Evolutionary conservation across 2,329 filamentous ascomycete species (phyloP).

Genomic region (Sclerotinia nivalis): DNA sequence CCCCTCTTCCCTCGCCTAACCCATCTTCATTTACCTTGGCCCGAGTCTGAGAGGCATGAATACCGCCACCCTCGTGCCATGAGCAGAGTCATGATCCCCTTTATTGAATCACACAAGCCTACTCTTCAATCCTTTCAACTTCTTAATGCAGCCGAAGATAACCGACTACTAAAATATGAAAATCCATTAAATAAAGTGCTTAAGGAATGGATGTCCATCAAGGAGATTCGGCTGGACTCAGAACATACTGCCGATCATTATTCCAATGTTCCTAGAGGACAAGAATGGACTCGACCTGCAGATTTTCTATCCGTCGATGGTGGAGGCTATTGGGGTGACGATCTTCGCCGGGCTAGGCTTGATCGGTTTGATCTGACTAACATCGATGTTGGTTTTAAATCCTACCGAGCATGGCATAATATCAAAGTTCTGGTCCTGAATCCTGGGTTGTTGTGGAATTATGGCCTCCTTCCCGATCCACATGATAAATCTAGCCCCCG

Average conservation of each 20-base stretch:
- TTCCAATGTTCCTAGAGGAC: constrained; percentile 22
- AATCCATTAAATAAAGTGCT: constrained; percentile 21
- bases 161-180: constrained; percentile 23
- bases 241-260: constrained; percentile 24
- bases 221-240: constrained; percentile 23
- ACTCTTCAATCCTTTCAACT: constrained; percentile 27
- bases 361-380: constrained; percentile 25
- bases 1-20: constrained; percentile 18
- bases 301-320: constrained; percentile 24
- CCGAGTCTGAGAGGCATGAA: constrained; percentile 21
- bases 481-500: constrained; percentile 20
- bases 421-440: constrained; percentile 23
- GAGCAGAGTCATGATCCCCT: constrained; percentile 28
- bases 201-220: constrained; percentile 22
- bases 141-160: constrained; percentile 24
- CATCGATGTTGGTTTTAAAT: constrained; percentile 23
- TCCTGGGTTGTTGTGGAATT: constrained; percentile 20
- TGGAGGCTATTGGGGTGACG: constrained; percentile 25
- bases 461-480: constrained; percentile 21
- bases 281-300: constrained; percentile 24
- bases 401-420: constrained; percentile 25
- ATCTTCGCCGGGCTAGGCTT: constrained; percentile 24
- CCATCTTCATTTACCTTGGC: constrained; percentile 23
- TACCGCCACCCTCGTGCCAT: constrained; percentile 28
- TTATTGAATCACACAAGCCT: constrained; percentile 16